Percentiles rank a stretch among this genome's conserved stretches.
These are phyloP conservation scores for Lecanicillium sp. DNA, from an alignment of 2,329 filamentous ascomycete genomes.

Conservation along the genomic window DNA sequence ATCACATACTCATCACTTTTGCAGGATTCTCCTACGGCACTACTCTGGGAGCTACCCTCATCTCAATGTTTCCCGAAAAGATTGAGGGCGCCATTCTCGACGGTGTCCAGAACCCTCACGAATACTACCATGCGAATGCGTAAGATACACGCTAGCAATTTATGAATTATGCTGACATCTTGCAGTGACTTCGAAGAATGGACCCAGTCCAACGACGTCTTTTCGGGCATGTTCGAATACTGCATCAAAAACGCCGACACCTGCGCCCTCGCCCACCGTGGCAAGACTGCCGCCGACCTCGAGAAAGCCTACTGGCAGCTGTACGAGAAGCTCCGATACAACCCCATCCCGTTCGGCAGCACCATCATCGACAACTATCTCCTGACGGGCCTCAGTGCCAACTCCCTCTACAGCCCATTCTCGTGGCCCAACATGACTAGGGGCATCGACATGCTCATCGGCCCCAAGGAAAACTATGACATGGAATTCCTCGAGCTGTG, in stretches of 20 bases:
- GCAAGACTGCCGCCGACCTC: constrained; percentile 27
- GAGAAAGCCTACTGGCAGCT: constrained; percentile 27
- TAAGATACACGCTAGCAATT: background rate
- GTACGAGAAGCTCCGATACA: constrained; percentile 23
- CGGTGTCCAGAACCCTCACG: constrained; percentile 27
- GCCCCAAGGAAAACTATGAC: background rate
- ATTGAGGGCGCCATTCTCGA: constrained; percentile 34
- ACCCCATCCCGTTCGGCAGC: constrained; percentile 21
- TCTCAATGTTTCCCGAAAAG: constrained; percentile 37
- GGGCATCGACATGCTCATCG: constrained; percentile 15
- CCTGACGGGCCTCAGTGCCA: constrained; percentile 18
- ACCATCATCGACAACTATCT: constrained; percentile 21
- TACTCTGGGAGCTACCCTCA: constrained; percentile 31
- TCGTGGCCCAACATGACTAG: constrained; percentile 17
- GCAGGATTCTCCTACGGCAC: constrained; percentile 33
- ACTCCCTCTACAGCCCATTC: constrained; percentile 19
- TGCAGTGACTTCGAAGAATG: constrained; percentile 22
- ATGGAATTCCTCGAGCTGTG: background rate
- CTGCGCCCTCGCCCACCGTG: constrained; percentile 26
- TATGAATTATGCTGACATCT: background rate
- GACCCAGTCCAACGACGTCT: constrained; percentile 22
- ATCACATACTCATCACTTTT: background rate
- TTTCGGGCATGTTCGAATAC: constrained; percentile 23
- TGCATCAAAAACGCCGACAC: constrained; percentile 22
- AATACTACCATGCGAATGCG: constrained; percentile 26